Base-by-base conservation (phyloP, 352 stramenopile genomes). In the Pythium oligandrum region DNA sequence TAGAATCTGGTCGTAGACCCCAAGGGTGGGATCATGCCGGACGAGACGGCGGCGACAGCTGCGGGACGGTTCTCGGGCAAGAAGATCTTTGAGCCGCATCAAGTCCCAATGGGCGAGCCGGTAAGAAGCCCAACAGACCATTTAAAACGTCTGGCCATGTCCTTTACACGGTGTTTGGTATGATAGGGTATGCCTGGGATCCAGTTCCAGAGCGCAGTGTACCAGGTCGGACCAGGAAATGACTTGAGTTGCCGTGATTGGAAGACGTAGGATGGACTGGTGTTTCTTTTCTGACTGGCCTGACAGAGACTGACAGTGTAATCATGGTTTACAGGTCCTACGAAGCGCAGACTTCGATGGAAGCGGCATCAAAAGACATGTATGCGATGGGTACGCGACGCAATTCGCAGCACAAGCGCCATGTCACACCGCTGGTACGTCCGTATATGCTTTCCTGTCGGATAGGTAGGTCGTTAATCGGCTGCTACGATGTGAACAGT, bases 371-470 rank as follows among this genome's bases (percentile, higher is more conserved):
- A 0, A 75, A 73, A 49, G 73, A 81, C 10, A 67, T 66, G 8
- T 79, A 73, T 51, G 70, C 64, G 5, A 51, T 81, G 4, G 75
- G 78, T 1, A 73, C 64, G 1, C 49, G 66, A 7, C 66, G 86
- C 9, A 86, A 89, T 38, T 61, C 77, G 8, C 76, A 86, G 53
- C 74, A 78, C 43, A 83, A 77, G 57, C 79, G 79, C 33, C 79
- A 89, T 37, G 66, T 88, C 10, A 64, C 68, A 6, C 77, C 81
- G 2, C 68, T 86, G 55, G 81, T 92, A 60, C 31, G 46, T 35
- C 38, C 38, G 38, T 42, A 8, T 8, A 42, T 12, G 38, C 38
- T 42, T 11, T 4, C 11, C 32, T 43, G 32, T 32, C 31, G 0
- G 40, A 37, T 47, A n/a, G 17, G 31, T 11, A 26, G 4, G 30